phyloP scores from a whole-genome alignment of 305 asterid species.

The Withania somnifera region DNA sequence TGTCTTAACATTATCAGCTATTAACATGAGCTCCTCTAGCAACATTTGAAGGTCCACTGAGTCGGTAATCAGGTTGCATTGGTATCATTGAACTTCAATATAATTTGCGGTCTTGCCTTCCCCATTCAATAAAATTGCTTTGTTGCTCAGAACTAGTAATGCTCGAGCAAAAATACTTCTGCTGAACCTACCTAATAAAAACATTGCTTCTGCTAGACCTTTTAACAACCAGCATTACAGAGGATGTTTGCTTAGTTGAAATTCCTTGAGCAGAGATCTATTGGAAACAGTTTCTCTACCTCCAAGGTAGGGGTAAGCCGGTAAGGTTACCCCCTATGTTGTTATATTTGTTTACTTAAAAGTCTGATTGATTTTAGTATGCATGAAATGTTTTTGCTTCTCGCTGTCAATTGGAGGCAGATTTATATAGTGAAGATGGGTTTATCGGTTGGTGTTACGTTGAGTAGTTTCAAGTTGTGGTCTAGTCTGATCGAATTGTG shows the following conservation, averaged over 20 bases:
- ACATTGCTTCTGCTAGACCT: background rate
- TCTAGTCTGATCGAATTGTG: background rate
- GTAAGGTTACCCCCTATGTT: no score
- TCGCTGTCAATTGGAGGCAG: background rate
- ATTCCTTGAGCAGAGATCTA: no score
- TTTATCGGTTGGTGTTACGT: background rate
- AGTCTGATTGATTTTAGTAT: background rate
- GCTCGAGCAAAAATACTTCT: background rate
- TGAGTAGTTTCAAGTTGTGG: background rate
- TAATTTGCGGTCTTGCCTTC: background rate
- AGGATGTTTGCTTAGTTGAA: background rate
- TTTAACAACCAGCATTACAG: background rate
- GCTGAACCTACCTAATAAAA: background rate
- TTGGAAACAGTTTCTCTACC: no score
- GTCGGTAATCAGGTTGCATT: background rate
- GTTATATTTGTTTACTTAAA: background rate
- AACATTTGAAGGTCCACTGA: background rate
- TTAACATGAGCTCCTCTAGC: background rate
- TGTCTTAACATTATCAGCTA: background rate
- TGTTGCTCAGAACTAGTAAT: background rate
- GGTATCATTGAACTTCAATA: background rate
- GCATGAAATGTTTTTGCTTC: background rate
- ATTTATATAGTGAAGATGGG: background rate
- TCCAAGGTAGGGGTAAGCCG: no score
- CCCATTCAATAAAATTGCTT: background rate